A percentile compares a stretch with the other conserved stretches of the same genome.
phyloP scores from a whole-genome alignment of 768 basidiomycete genomes.

The Russula dissimulans region DNA sequence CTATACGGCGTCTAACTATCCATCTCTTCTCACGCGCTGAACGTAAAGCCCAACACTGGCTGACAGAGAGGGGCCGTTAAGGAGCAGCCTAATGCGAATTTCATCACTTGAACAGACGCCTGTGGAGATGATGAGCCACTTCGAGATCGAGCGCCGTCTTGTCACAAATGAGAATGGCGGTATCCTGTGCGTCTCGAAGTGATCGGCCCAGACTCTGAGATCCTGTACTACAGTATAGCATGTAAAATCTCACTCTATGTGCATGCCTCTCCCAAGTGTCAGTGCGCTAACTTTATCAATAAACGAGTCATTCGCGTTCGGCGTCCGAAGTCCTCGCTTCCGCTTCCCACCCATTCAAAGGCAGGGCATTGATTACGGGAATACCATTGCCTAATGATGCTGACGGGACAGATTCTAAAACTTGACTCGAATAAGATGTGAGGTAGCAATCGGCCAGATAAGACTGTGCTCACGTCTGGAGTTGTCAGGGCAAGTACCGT shows the following conservation, averaged over 20 bases:
- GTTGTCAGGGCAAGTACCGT: too few relatives aligned
- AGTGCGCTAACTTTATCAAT: conserved; percentile 53
- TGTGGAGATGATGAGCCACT: not conserved
- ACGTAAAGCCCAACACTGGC: not conserved
- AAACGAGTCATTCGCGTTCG: conserved; percentile 55
- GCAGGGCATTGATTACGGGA: not conserved
- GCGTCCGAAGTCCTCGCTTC: conserved; percentile 63
- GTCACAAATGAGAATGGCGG: conserved; percentile 52
- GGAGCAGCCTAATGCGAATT: not conserved
- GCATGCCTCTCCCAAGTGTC: too few relatives aligned
- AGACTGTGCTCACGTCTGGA: too few relatives aligned
- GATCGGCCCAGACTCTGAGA: not conserved
- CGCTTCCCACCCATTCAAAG: conserved; percentile 42
- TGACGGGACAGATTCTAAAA: conserved; percentile 13
- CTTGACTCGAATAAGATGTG: too few relatives aligned
- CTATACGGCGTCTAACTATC: not conserved
- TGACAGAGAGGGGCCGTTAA: not conserved
- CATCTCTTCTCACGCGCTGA: not conserved
- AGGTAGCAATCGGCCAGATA: too few relatives aligned
- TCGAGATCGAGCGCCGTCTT: not conserved
- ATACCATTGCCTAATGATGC: not conserved
- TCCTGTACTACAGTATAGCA: not conserved
- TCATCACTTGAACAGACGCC: not conserved
- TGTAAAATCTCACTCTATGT: not conserved
- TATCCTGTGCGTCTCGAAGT: conserved; percentile 29